phyloP scores from a whole-genome alignment of 176 grass and related monocot genomes.

The Carex myosuroides region DNA sequence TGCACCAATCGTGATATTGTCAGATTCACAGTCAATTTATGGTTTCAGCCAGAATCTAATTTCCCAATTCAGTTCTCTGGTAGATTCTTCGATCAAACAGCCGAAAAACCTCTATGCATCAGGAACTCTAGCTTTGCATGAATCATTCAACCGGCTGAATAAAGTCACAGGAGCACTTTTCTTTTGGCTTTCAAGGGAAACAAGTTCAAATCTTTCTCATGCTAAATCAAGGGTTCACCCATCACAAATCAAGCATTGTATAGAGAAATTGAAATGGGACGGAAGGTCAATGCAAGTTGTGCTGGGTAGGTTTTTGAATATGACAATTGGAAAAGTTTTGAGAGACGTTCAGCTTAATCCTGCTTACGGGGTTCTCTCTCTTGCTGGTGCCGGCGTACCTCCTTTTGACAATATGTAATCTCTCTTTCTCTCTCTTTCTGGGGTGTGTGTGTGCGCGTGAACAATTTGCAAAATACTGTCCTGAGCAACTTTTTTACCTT shows the following conservation, averaged over 20 bases:
- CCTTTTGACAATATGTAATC: conserved; percentile 72
- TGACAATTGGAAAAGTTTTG: conserved; percentile 39
- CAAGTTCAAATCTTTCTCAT: conserved; percentile 42
- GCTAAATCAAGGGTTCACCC: conserved; percentile 34
- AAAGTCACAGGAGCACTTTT: conserved; percentile 68
- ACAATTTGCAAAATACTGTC: neutral
- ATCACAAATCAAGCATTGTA: conserved; percentile 37
- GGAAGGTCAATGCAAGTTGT: conserved; percentile 43
- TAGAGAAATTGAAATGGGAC: conserved; percentile 53
- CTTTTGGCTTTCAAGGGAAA: conserved; percentile 49
- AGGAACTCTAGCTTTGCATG: conserved; percentile 46
- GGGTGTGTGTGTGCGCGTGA: neutral
- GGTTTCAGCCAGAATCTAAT: conserved; percentile 46
- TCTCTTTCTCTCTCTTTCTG: neutral
- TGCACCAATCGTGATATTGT: conserved; percentile 33
- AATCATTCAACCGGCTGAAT: conserved; percentile 49
- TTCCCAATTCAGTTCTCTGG: conserved; percentile 45
- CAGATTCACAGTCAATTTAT: conserved; percentile 53
- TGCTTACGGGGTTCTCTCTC: conserved; percentile 49
- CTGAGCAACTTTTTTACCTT: neutral
- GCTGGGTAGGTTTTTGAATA: conserved; percentile 52
- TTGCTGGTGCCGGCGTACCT: conserved; percentile 49
- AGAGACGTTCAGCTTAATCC: conserved; percentile 43
- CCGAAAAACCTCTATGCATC: conserved; percentile 50
- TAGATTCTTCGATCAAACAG: conserved; percentile 45